These are phyloP conservation scores for Oidiodendron maius DNA, from an alignment of 495 filamentous ascomycete genomes.

Conservation along the genomic window DNA sequence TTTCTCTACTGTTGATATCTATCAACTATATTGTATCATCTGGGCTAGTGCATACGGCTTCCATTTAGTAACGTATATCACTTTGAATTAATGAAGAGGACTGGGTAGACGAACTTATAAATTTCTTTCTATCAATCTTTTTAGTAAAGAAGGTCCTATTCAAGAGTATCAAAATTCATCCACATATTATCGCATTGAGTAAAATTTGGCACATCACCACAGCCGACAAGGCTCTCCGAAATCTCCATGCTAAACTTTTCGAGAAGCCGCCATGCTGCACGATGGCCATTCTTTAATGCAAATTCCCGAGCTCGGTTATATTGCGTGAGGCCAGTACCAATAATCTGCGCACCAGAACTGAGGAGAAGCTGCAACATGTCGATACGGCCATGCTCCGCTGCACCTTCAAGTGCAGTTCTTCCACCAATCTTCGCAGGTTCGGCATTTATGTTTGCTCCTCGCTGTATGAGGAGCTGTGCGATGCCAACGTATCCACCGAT, in stretches of 20 bases:
- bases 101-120: no score
- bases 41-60: no score
- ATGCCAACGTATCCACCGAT: slow-evolving; percentile 22
- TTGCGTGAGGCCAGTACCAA: slow-evolving; percentile 2
- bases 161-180: neutral
- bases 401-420: slow-evolving; percentile 34
- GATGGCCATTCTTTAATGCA: slow-evolving; percentile 3
- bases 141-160: slow-evolving; percentile 6
- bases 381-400: slow-evolving; percentile 37
- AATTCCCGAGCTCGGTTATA: slow-evolving; percentile 2
- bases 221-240: slow-evolving; percentile 6
- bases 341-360: slow-evolving; percentile 7
- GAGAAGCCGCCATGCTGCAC: slow-evolving; percentile 5
- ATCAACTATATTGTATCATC: no score
- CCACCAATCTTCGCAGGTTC: slow-evolving; percentile 19
- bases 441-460: slow-evolving; percentile 27
- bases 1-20: no score
- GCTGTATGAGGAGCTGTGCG: slow-evolving; percentile 19
- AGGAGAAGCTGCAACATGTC: slow-evolving; percentile 28
- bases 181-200: slow-evolving; percentile 4
- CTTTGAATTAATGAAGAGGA: no score
- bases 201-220: no score
- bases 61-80: no score
- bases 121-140: no score
- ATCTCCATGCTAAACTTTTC: slow-evolving; percentile 3